Evolutionary conservation across 306 rosid species (phyloP).

Genomic region (Benincasa hispida): DNA sequence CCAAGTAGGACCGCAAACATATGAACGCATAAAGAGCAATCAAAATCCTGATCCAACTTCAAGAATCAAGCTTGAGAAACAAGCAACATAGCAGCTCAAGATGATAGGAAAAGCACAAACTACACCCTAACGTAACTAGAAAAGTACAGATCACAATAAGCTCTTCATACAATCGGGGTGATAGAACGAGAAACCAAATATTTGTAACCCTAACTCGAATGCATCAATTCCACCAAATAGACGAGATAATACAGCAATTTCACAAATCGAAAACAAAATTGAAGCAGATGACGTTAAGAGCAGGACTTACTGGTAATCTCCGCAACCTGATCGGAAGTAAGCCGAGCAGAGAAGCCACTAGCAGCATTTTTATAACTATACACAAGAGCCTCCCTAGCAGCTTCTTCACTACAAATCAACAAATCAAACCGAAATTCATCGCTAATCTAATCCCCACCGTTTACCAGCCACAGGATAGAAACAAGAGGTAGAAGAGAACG

Average conservation of each 20-base stretch:
- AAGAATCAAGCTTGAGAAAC: neutral
- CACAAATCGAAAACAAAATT: no score
- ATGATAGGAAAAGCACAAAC: neutral
- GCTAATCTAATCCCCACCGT: neutral
- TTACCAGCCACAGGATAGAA: neutral
- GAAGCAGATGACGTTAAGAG: neutral
- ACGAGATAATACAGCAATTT: no score
- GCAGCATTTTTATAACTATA: slow-evolving; percentile 85
- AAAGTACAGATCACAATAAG: neutral
- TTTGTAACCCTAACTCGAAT: neutral
- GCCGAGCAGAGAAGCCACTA: slow-evolving; percentile 87
- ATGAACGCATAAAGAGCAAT: neutral
- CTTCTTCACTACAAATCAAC: slow-evolving; percentile 47
- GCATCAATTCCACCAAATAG: neutral
- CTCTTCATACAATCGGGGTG: neutral
- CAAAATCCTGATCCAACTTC: neutral
- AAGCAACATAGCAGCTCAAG: neutral
- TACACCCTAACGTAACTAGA: neutral
- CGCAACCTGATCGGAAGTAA: slow-evolving; percentile 48
- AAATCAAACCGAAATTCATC: neutral
- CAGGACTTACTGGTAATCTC: slow-evolving; percentile 27
- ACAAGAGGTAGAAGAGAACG: no score
- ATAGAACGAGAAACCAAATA: neutral
- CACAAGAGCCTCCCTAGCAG: slow-evolving; percentile 80
- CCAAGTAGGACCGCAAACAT: neutral